phyloP scores from a whole-genome alignment of 2,329 filamentous ascomycete species.

The Arachnomyces sp. region DNA sequence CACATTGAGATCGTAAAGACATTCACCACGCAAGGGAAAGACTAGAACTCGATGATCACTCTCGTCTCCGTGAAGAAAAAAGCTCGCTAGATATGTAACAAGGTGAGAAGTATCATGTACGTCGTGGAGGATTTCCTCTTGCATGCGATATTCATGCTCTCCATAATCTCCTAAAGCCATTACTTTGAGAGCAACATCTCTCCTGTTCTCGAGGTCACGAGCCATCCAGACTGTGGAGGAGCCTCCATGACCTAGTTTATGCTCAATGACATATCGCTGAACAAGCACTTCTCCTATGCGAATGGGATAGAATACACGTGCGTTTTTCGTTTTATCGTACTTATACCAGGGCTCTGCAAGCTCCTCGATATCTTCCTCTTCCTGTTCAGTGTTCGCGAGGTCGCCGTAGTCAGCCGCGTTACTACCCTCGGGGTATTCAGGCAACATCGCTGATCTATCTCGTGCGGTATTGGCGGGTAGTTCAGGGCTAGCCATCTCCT shows the following conservation, averaged over 20 bases:
- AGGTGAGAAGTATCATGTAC: conserved; percentile 14
- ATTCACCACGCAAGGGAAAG: conserved; percentile 1
- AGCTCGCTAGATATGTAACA: conserved; percentile 15
- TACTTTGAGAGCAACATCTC: conserved; percentile 19
- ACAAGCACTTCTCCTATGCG: conserved; percentile 13
- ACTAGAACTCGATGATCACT: conserved; percentile 11
- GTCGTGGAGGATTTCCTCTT: conserved; percentile 15
- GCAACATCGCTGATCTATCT: conserved; percentile 1
- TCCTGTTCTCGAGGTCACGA: conserved; percentile 14
- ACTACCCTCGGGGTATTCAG: neutral
- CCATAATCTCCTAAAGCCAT: conserved; percentile 13
- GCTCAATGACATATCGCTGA: conserved; percentile 17
- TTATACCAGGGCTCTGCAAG: conserved; percentile 14
- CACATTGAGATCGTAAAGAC: neutral
- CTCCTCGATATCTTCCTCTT: conserved; percentile 15
- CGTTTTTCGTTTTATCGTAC: conserved; percentile 10
- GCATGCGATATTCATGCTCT: conserved; percentile 14
- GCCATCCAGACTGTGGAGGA: conserved; percentile 23
- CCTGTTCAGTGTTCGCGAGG: conserved; percentile 12
- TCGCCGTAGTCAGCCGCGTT: conserved; percentile 2
- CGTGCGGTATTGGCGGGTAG: neutral
- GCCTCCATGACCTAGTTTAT: conserved; percentile 19
- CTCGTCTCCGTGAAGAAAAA: conserved; percentile 13
- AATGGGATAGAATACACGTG: conserved; percentile 11
- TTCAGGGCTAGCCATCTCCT: no score